Percentiles rank a stretch among this genome's conserved stretches.
Evolutionary conservation across 2,329 filamentous ascomycete species (phyloP).

Genomic region (Phaeosphaeria sp.): DNA sequence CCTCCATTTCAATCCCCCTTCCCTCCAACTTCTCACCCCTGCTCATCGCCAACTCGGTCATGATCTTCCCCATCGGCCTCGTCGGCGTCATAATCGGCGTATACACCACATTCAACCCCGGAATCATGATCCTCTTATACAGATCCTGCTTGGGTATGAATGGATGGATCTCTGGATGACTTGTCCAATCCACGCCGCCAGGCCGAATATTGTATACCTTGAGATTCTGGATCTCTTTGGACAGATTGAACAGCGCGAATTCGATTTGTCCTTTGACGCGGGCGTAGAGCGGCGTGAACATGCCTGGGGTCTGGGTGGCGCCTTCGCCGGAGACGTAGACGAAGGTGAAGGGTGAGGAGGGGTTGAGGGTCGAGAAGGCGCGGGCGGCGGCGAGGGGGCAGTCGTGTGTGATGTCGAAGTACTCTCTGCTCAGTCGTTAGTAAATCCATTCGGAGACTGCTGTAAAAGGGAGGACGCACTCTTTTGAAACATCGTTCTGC

Average conservation of each 20-base stretch:
- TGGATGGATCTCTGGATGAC: slow-evolving; percentile 50
- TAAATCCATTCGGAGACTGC: not conserved
- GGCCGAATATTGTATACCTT: slow-evolving; percentile 66
- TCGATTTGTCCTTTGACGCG: slow-evolving; percentile 74
- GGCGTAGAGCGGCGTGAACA: slow-evolving; percentile 65
- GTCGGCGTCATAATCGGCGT: slow-evolving; percentile 53
- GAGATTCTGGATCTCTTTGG: slow-evolving; percentile 55
- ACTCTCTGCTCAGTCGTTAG: slow-evolving; percentile 55
- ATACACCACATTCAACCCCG: slow-evolving; percentile 34
- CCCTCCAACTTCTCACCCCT: slow-evolving; percentile 52
- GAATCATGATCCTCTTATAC: slow-evolving; percentile 27
- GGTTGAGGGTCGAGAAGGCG: slow-evolving; percentile 62
- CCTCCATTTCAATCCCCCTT: slow-evolving; percentile 49
- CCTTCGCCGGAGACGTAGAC: slow-evolving; percentile 73
- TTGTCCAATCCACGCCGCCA: slow-evolving; percentile 61
- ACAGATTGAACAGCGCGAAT: slow-evolving; percentile 62
- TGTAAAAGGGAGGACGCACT: slow-evolving; percentile 52
- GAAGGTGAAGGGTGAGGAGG: slow-evolving; percentile 67
- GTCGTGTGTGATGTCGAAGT: slow-evolving; percentile 71
- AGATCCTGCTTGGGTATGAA: slow-evolving; percentile 38
- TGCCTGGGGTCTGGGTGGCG: slow-evolving; percentile 64
- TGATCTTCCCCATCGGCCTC: slow-evolving; percentile 55
- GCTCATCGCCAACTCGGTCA: slow-evolving; percentile 58
- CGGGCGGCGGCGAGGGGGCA: slow-evolving; percentile 70
- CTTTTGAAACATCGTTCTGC: slow-evolving; percentile 64